These are phyloP conservation scores for Fusarium sp. DNA, from an alignment of 2,329 filamentous ascomycete genomes.

Conservation along the genomic window DNA sequence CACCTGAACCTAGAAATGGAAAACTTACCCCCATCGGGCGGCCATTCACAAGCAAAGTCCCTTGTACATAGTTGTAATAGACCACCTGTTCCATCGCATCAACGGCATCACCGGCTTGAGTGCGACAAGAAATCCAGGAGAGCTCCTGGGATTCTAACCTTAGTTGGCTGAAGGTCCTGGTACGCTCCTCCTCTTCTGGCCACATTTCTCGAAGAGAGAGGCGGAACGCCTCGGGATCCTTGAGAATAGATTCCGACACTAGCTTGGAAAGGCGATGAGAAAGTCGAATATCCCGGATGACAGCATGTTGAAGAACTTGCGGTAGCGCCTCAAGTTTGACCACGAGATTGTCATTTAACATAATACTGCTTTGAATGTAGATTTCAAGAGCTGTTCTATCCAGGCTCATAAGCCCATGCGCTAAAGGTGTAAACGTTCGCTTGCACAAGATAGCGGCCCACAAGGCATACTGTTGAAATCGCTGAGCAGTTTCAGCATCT, in stretches of 20 bases:
- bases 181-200: conserved; percentile 31
- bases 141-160: background rate
- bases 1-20: background rate
- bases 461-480: conserved; percentile 57
- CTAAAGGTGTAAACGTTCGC: conserved; percentile 47
- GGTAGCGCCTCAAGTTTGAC: conserved; percentile 37
- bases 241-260: conserved; percentile 24
- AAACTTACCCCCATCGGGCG: conserved; percentile 43
- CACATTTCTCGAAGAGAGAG: conserved; percentile 37
- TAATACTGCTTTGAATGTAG: conserved; percentile 42
- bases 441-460: conserved; percentile 68
- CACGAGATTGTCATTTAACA: conserved; percentile 42
- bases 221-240: conserved; percentile 23
- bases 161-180: conserved; percentile 18
- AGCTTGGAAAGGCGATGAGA: conserved; percentile 25
- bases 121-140: conserved; percentile 35
- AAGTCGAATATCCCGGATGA: conserved; percentile 40
- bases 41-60: conserved; percentile 50
- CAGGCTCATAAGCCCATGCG: background rate
- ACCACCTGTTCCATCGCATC: conserved; percentile 28
- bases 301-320: conserved; percentile 25
- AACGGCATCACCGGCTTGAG: background rate
- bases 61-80: conserved; percentile 49
- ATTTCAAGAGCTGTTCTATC: conserved; percentile 23
- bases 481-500: conserved; percentile 53